Evolutionary conservation across 1,284 basidiomycete genomes (phyloP).

Genomic region (Phellopilus nigrolimitatus): DNA sequence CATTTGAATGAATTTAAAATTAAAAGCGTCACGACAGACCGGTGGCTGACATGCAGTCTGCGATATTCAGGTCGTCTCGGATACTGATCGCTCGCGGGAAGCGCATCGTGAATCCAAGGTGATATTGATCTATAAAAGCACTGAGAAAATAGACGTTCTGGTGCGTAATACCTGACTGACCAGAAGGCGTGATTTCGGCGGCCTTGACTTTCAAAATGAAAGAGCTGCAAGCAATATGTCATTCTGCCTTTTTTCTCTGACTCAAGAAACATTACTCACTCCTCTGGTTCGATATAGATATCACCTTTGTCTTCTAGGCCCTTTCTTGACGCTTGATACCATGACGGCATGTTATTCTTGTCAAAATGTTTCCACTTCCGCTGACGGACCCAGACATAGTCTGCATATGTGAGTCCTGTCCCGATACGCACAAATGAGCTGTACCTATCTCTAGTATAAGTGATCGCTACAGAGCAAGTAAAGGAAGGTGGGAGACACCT

Average conservation of each 20-base stretch:
- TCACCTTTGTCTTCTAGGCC: slow-evolving; percentile 75
- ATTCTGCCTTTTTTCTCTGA: slow-evolving; percentile 8
- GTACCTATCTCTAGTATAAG: slow-evolving; percentile 43
- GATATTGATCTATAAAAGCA: slow-evolving; percentile 55
- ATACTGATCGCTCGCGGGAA: slow-evolving; percentile 84
- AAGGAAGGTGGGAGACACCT: slow-evolving; percentile 39
- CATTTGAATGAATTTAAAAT: background rate
- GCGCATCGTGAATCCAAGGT: slow-evolving; percentile 74
- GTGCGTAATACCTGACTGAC: slow-evolving; percentile 34
- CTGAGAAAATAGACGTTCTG: background rate
- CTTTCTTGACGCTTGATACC: slow-evolving; percentile 46
- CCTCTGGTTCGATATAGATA: slow-evolving; percentile 73
- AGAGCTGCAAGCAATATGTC: slow-evolving; percentile 44
- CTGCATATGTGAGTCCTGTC: slow-evolving; percentile 76
- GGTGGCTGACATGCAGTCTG: slow-evolving; percentile 65
- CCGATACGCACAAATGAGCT: slow-evolving; percentile 83
- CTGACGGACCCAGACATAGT: slow-evolving; percentile 76
- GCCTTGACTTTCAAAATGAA: slow-evolving; percentile 90
- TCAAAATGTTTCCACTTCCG: slow-evolving; percentile 76
- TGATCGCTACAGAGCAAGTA: slow-evolving; percentile 11
- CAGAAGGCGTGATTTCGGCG: slow-evolving; percentile 75
- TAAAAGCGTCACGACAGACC: slow-evolving; percentile 35
- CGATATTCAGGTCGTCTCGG: slow-evolving; percentile 63
- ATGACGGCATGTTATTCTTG: slow-evolving; percentile 58
- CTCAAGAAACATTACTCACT: slow-evolving; percentile 41